These are phyloP conservation scores for Fusarium austroafricanum DNA, from an alignment of 2,329 filamentous ascomycete species.

Conservation along the genomic window DNA sequence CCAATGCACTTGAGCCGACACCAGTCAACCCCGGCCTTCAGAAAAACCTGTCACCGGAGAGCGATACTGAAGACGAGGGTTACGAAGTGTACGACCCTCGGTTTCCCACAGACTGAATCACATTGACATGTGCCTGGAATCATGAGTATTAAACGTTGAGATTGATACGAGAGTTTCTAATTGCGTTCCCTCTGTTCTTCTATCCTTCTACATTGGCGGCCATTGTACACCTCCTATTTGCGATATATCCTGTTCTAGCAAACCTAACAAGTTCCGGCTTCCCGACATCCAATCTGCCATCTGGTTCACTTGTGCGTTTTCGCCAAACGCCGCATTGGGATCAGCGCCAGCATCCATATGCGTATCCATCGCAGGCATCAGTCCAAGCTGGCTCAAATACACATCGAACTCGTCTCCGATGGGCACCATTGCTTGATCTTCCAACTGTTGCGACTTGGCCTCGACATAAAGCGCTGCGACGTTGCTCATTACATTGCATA, in stretches of 20 bases:
- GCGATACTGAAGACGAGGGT: slow-evolving; percentile 76
- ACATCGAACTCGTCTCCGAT: slow-evolving; percentile 72
- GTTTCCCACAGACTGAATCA: slow-evolving; percentile 68
- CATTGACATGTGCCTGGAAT: background rate
- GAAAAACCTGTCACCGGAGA: slow-evolving; percentile 57
- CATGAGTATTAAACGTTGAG: background rate
- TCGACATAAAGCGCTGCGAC: slow-evolving; percentile 72
- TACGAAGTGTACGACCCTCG: slow-evolving; percentile 76
- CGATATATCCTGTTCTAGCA: slow-evolving; percentile 71
- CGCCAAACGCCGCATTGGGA: slow-evolving; percentile 35
- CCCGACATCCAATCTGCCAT: slow-evolving; percentile 75
- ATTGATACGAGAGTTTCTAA: slow-evolving; percentile 12
- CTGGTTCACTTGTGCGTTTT: slow-evolving; percentile 55
- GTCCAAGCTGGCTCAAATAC: slow-evolving; percentile 72
- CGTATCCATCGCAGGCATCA: slow-evolving; percentile 61
- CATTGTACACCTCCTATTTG: slow-evolving; percentile 56
- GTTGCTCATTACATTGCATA: slow-evolving; percentile 71
- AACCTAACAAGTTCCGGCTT: slow-evolving; percentile 72
- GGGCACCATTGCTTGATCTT: slow-evolving; percentile 59
- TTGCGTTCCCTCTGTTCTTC: background rate
- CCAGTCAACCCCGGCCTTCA: slow-evolving; percentile 34
- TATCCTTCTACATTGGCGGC: slow-evolving; percentile 43
- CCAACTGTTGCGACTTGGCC: slow-evolving; percentile 63
- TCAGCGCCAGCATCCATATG: slow-evolving; percentile 30
- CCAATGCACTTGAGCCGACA: slow-evolving; percentile 36